Percentiles rank a stretch among this genome's conserved stretches.
Evolutionary conservation across 768 basidiomycete species (phyloP).

Genomic region (Naganishia friedmannii): DNA sequence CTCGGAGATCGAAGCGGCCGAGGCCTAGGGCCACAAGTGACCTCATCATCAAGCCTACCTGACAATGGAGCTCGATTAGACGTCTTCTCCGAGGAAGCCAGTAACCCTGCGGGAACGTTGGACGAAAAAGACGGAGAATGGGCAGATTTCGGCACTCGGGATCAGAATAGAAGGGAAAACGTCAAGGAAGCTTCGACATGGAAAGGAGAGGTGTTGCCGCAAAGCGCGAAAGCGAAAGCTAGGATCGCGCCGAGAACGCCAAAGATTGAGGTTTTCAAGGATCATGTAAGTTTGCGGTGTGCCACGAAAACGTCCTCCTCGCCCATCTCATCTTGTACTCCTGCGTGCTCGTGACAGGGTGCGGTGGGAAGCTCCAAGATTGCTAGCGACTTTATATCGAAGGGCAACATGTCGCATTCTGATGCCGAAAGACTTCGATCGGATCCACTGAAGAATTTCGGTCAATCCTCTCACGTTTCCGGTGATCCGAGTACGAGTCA

Average conservation of each 20-base stretch:
- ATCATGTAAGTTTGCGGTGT: conserved; percentile 49
- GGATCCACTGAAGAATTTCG: conserved; percentile 54
- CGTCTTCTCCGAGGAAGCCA: conserved; percentile 48
- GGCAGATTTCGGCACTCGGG: conserved; percentile 55
- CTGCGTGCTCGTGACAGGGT: background rate
- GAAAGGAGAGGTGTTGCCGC: conserved; percentile 54
- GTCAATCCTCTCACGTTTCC: conserved; percentile 20
- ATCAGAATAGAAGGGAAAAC: conserved; percentile 55
- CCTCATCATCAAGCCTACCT: conserved; percentile 18
- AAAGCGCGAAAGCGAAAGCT: conserved; percentile 40
- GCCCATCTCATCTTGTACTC: background rate
- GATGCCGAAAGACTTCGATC: conserved; percentile 54
- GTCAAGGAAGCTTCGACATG: conserved; percentile 52
- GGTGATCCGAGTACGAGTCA: background rate
- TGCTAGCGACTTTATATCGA: conserved; percentile 48
- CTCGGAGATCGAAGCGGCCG: conserved; percentile 1
- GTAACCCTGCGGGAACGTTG: conserved; percentile 22
- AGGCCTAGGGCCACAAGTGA: background rate
- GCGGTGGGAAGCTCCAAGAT: background rate
- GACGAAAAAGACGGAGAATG: conserved; percentile 48
- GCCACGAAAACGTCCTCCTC: background rate
- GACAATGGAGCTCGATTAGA: conserved; percentile 48
- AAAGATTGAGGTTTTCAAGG: conserved; percentile 55
- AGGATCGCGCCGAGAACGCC: conserved; percentile 49
- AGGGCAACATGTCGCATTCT: conserved; percentile 38